Conservation (phyloP, 2,329 filamentous ascomycete species). For the Colletotrichum tropicicola region DNA sequence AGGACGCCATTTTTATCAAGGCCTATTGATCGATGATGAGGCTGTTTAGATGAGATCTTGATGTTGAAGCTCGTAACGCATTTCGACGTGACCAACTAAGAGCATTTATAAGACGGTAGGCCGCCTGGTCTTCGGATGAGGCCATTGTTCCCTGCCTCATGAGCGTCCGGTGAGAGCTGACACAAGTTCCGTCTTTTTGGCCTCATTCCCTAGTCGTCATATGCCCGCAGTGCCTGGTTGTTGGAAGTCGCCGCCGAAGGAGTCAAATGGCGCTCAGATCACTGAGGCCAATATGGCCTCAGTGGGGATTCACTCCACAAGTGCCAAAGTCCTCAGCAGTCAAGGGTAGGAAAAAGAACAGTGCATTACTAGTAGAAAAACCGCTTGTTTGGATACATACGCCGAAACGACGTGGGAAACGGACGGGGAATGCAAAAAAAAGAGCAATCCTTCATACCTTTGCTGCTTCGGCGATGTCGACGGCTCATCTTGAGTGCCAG, state of each 20-base stretch:
- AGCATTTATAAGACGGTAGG: neutral
- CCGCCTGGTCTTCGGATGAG: too few relatives aligned
- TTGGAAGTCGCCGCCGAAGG: neutral
- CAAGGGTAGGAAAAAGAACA: neutral
- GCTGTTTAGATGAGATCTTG: neutral
- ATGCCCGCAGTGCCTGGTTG: neutral
- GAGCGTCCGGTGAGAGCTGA: neutral
- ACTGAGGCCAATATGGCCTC: slow-evolving; percentile 1
- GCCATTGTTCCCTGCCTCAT: neutral
- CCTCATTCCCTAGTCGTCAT: neutral
- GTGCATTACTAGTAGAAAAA: neutral
- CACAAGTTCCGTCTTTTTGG: neutral
- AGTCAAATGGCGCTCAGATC: neutral
- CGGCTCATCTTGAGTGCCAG: neutral
- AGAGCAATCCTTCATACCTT: neutral
- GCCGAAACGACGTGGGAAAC: neutral
- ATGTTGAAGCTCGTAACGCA: neutral
- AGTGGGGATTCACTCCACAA: neutral
- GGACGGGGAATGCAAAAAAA: neutral
- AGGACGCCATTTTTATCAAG: slow-evolving; percentile 41
- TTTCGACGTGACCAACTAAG: neutral
- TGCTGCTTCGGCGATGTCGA: neutral
- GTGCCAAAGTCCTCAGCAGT: neutral
- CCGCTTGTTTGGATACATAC: neutral
- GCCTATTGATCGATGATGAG: neutral